Base-by-base conservation (phyloP, 1,284 basidiomycete genomes). In the Pisolithus thermaeus region DNA sequence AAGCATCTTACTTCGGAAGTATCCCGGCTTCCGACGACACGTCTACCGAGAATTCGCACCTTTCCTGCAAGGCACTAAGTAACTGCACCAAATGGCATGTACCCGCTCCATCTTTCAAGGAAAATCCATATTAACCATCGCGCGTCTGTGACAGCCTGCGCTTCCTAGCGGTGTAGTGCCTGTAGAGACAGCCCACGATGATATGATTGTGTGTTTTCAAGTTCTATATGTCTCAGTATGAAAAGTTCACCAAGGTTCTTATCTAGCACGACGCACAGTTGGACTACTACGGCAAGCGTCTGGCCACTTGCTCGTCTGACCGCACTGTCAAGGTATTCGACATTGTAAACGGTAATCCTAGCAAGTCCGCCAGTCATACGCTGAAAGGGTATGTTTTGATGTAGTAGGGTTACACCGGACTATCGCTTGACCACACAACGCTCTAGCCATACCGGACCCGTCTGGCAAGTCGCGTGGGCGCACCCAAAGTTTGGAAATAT, bases 391-490 rank as follows among this genome's bases (percentile, higher is more conserved):
- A 58, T 57, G 83, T 70, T 22, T 27, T 36, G 35, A 20, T 45
- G 25, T 3, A 51, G 40, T 51, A 53, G 20, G 18, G 25, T 35
- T 5, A 27, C 25, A 8, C 30, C 11, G 32, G 30, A 11, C 4
- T 8, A 28, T 45, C 11, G 4, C 49, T n/a, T 23, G 7, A 16
- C 16, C 28, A 23, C 20, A 32, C 0, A 7, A 14, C 18, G 35
- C 25, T 8, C 43, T 35, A 90, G 93, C 47, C 97, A 98, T 71
- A 92, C 93, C 12, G 94, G 95, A 16, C 96, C 96, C 3, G 93
- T 99, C 36, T 98, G 96, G 95, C 94, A 97, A 68, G 87, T 99
- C 46, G 84, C 94, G n/a, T 99, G 96, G 97, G 96, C 92, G 7
- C 95, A 99, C 64, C 96, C 97, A 7, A 95, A 93, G 68, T 95